Evolutionary conservation across 2,329 filamentous ascomycete species (phyloP).

Genomic region (Tolypocladium inflatum): DNA sequence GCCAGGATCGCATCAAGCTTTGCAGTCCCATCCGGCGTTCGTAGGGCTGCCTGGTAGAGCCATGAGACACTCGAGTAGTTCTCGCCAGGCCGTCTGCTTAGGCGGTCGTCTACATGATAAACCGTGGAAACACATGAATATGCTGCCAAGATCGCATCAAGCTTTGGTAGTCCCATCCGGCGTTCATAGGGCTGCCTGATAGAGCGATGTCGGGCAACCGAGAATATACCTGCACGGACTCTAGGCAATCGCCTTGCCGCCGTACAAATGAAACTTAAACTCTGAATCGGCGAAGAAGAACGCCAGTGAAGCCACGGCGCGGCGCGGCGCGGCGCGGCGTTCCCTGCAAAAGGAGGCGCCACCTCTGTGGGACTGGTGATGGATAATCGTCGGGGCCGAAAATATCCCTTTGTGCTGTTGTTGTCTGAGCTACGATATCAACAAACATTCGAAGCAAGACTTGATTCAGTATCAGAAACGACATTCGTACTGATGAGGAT

Average conservation of each 20-base stretch:
- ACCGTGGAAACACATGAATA: too few relatives aligned
- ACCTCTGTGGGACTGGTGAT: too few relatives aligned
- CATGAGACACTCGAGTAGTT: background rate
- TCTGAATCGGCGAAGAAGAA: background rate
- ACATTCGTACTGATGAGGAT: too few relatives aligned
- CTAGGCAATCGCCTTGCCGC: background rate
- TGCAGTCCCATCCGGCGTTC: background rate
- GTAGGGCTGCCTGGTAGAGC: background rate
- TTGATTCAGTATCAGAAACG: too few relatives aligned
- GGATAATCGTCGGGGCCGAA: too few relatives aligned
- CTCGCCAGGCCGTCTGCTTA: background rate
- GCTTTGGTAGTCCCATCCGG: too few relatives aligned
- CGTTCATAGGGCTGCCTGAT: background rate
- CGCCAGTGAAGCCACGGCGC: background rate
- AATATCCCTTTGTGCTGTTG: too few relatives aligned
- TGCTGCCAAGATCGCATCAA: too few relatives aligned
- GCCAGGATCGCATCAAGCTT: too few relatives aligned
- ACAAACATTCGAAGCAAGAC: too few relatives aligned
- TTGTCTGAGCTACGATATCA: too few relatives aligned
- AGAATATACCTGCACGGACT: background rate
- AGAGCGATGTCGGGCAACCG: background rate
- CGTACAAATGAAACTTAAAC: background rate
- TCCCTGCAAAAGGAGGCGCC: background rate
- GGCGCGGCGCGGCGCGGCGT: background rate
- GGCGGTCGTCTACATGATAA: background rate